Percentiles rank a stretch among this genome's conserved stretches.
phyloP scores from a whole-genome alignment of 2,329 filamentous ascomycete species.

The Elsinoe fawcettii region DNA sequence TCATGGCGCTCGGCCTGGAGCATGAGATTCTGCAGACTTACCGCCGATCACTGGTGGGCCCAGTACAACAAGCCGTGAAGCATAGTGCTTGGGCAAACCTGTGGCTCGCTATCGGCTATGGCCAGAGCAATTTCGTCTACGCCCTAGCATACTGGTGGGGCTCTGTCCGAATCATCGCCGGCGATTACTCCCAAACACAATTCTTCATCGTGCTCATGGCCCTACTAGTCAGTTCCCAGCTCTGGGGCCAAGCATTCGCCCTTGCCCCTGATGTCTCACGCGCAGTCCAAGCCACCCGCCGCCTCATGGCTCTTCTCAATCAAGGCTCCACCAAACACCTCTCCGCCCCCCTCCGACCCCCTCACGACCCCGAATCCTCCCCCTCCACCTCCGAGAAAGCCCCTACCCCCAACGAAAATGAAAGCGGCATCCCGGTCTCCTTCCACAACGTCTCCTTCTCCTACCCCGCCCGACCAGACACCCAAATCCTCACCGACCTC shows the following conservation, averaged over 20 bases:
- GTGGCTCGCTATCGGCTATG: conserved; percentile 54
- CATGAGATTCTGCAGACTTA: conserved; percentile 20
- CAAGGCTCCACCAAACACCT: conserved; percentile 24
- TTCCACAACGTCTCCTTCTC: conserved; percentile 56
- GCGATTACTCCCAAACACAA: conserved; percentile 56
- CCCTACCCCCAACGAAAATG: conserved; percentile 4
- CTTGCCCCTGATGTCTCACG: conserved; percentile 67
- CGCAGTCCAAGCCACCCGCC: conserved; percentile 53
- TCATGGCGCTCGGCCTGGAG: conserved; percentile 22
- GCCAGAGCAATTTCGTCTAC: conserved; percentile 59
- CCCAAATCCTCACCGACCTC: conserved; percentile 44
- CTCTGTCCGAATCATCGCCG: conserved; percentile 58
- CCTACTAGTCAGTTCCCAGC: conserved; percentile 63
- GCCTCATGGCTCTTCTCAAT: conserved; percentile 43
- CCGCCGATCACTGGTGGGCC: conserved; percentile 21
- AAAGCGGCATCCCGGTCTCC: conserved; percentile 32
- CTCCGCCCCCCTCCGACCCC: background rate
- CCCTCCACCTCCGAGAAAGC: conserved; percentile 11
- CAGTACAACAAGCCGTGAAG: conserved; percentile 20
- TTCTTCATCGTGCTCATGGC: conserved; percentile 68
- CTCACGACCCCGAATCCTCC: conserved; percentile 29
- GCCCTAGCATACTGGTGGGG: conserved; percentile 78
- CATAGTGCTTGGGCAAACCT: conserved; percentile 29
- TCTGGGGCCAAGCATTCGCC: conserved; percentile 67
- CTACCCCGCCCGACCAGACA: conserved; percentile 56